phyloP scores from a whole-genome alignment of 192 early-diverging fungal species.

The Coemansia sp. region DNA sequence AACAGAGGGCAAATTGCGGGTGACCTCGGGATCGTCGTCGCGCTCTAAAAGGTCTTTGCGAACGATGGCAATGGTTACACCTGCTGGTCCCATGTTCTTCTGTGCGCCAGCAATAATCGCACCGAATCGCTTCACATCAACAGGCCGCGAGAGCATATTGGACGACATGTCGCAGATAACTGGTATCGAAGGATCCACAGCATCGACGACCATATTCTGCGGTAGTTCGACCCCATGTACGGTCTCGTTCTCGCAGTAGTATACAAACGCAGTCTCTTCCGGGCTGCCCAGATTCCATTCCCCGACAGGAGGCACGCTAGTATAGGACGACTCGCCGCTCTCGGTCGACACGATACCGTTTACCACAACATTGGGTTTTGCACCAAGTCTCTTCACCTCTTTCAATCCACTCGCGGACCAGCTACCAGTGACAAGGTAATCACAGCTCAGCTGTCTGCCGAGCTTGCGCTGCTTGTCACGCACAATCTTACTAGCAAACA shows the following conservation, averaged over 20 bases:
- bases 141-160: conserved; percentile 74
- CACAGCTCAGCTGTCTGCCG: conserved; percentile 60
- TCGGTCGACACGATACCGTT: conserved; percentile 64
- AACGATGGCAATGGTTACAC: conserved; percentile 89
- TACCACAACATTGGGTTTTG: conserved; percentile 73
- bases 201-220: conserved; percentile 37
- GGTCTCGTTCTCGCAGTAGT: conserved; percentile 98
- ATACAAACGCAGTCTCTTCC: conserved; percentile 79
- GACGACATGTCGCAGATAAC: conserved; percentile 91
- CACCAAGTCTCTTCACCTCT: conserved; percentile 84
- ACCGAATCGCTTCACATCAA: conserved; percentile 82
- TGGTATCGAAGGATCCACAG: conserved; percentile 60
- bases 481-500: conserved; percentile 63
- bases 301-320: conserved; percentile 54
- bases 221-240: conserved; percentile 91
- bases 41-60: conserved; percentile 82
- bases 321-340: conserved; percentile 49
- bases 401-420: conserved; percentile 87
- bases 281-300: conserved; percentile 70
- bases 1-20: conserved; percentile 67
- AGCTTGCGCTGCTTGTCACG: conserved; percentile 48
- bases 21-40: conserved; percentile 39
- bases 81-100: conserved; percentile 93
- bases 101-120: conserved; percentile 95
- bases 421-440: conserved; percentile 88